Evolutionary conservation across 2,329 filamentous ascomycete genomes (phyloP), one percentile per base, ranked within the genome.

Genomic region (Penicillium olsonii): DNA sequence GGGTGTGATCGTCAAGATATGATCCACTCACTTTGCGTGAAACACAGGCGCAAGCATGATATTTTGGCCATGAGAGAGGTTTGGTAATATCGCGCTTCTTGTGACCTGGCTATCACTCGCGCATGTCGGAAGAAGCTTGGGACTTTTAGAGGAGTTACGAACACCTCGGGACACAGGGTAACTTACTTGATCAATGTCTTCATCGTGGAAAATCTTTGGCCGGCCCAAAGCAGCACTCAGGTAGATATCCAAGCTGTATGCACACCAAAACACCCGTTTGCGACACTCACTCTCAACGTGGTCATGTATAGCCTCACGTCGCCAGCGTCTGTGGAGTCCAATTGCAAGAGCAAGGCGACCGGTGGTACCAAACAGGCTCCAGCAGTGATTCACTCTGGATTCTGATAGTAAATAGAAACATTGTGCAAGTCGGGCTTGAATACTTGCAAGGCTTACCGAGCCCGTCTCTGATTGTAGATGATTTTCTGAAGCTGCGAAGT

Each of bases 21-120:
- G 4, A 9, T n/a, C 5, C n/a, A 17, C 45, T 42, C 18, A 47
- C 50, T 67, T 74, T 33, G 73, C 68, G 50, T 78, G 75, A 44
- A 74, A 74, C 2, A 77, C 64, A 3, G 74, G 68, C 6, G 73
- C 75, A 48, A 74, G 67, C 74, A 77, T 77, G 1, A 74, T 62
- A 4, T 71, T 67, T 22, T 73, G 71, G 18, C 63, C 42, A 38
- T 60, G 60, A 6, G 60, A 50, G 8, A 62, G 39, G 29, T 67
- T 50, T 11, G 68, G 61, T 11, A 48, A 22, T 26, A 61, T 57
- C 19, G 50, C 44, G 19, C 55, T 47, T 26, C 12, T 15, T 11
- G 43, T 37, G 10, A 65, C 55, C 5, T 62, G 56, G 11, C 39
- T 22, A 47, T 65, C 63, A 20, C 64, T 57, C 15, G 51, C 54